phyloP scores from a whole-genome alignment of 371 early-diverging fungal species.

The Mucor circinelloides region DNA sequence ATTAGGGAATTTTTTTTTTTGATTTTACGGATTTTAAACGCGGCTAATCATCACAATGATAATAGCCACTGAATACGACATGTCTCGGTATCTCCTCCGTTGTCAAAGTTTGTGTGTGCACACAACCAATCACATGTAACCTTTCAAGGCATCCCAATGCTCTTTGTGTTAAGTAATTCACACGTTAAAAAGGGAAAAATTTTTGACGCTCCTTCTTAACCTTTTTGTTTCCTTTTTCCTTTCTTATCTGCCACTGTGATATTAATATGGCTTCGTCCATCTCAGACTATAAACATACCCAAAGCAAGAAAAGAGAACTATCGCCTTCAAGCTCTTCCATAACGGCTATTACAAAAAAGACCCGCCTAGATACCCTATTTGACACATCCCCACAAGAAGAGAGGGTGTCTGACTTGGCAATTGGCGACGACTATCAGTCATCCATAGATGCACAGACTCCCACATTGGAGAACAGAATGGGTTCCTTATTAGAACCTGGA shows the following conservation, averaged over 20 bases:
- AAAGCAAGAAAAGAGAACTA: slow-evolving; percentile 5
- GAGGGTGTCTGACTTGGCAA: not conserved
- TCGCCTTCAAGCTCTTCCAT: slow-evolving; percentile 1
- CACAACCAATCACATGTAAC: not conserved
- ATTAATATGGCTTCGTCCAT: not conserved
- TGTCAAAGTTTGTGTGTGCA: not conserved
- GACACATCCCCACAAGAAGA: not conserved
- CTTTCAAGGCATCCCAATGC: not conserved
- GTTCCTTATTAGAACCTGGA: not conserved
- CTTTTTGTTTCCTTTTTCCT: not conserved
- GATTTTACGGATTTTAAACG: not conserved
- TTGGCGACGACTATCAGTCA: not conserved
- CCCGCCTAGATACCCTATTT: slow-evolving; percentile 10
- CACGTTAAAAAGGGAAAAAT: not conserved
- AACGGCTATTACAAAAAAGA: slow-evolving; percentile 1
- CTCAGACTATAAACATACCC: not conserved
- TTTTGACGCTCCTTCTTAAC: not conserved
- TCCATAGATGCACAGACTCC: slow-evolving; percentile 6
- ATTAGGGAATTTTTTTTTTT: no score
- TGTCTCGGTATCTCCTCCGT: not conserved
- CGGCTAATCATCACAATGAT: not conserved
- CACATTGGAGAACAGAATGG: not conserved
- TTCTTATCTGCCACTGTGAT: not conserved
- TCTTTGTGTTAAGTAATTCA: not conserved
- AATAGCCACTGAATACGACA: not conserved